Evolutionary conservation across 2,329 filamentous ascomycete genomes (phyloP), one percentile per base, ranked within the genome.

Genomic region (Periconia digitata): DNA sequence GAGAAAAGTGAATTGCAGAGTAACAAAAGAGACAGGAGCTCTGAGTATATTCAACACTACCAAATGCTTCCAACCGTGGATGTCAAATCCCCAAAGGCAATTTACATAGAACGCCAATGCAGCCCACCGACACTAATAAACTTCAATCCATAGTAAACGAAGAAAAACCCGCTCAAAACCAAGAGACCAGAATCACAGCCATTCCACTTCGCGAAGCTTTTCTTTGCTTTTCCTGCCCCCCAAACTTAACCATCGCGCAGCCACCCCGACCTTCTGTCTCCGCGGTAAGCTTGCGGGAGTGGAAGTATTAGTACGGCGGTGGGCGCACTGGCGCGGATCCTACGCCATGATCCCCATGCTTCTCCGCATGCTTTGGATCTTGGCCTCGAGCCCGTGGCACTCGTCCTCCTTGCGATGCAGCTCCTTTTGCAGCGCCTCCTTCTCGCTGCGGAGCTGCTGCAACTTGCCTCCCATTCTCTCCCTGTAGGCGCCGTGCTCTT

Each of bases 341-440:
- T 49, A 53, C 37, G n/a, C n/a, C n/a, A 51, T 47, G 32, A 50
- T n/a, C 21, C 45, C 48, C 21, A 59, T 32, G 24, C 59, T 55
- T 42, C 67, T 56, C 48, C 67, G 63, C 32, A 73, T 45, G 38
- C 47, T 68, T 47, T 68, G 63, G 35, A 72, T 49, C 50, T 60
- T 71, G 24, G 62, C 62, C 50, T 74, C 72, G 39, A 74, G 50
- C 20, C 60, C 57, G 38, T 71, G 63, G 48, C 64, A 69, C 23
- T 72, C 70, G 46, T 74, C 72, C 52, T 74, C 72, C 54, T 67
- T 69, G 27, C 63, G 58, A 43, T 71, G 64, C 48, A 74, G 49
- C 38, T 73, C 69, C 47, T 54, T 68, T 55, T 72, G 69, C 50
- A 74, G 51, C 2, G 43, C 50, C 58, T 74, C 72, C 59, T 74